Evolutionary conservation across 2,329 filamentous ascomycete species (phyloP), one percentile per base, ranked within the genome.

Genomic region (Fusarium newnesense): DNA sequence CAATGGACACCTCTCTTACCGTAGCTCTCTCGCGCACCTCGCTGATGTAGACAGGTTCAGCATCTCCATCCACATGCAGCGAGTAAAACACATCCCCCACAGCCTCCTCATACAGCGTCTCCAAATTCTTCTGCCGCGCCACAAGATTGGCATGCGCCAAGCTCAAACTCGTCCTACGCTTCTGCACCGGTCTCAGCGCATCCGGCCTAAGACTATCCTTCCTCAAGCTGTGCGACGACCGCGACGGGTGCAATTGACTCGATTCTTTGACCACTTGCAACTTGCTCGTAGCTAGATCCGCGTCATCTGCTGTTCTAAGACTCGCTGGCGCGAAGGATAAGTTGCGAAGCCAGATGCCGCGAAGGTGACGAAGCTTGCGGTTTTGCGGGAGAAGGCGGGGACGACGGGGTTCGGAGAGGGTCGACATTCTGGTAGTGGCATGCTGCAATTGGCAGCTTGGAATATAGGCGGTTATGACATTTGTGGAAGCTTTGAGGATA

Each of bases 21-120:
- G 94, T 95, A n/a, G 93, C 91, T 77, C 91, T 90, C 75, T 93
- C 89, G 34, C 91, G 89, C 28, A 93, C 86, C 83, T 98, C 96
- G 78, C 95, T 97, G 76, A 97, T 89, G 80, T 98, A 98, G n/a
- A 98, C 84, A 0, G 96, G 95, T 21, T 94, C 91, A 52, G 87
- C 82, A 58, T 90, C 83, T 7, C 84, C 88, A 3, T 89, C 84
- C 50, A 91, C 89, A 81, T 98, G 95, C 58, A 98, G 80, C 6
- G 94, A 93, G 81, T 97, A 96, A 87, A 97, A 98, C 21, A 92
- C 91, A 82, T 98, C 93, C n/a, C 92, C 94, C 82, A 96, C 91
- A 58, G 90, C 88, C 75, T 87, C 89, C 59, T 91, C 90, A 34
- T 93, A 89, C 12, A 94, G 88, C 73, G 91, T 87, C 80, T 96